Percentiles rank a stretch among this genome's conserved stretches.
These are phyloP conservation scores for Xerocomellus amylosporus DNA, from an alignment of 768 basidiomycete species.

Conservation along the genomic window DNA sequence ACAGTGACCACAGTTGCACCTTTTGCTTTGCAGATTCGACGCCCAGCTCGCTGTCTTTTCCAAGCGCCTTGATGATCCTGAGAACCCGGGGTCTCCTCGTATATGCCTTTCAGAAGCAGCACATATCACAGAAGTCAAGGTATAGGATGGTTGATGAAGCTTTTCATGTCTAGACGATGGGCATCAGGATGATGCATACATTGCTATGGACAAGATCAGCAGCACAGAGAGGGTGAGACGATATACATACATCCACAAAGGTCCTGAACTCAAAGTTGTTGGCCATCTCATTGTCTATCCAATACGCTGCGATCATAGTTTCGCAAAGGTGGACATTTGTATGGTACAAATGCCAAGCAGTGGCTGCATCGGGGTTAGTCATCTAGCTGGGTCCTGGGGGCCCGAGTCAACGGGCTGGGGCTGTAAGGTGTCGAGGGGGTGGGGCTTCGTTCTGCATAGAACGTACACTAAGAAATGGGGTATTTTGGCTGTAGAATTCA, in stretches of 20 bases:
- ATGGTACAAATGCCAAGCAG: too few relatives aligned
- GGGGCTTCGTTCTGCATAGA: too few relatives aligned
- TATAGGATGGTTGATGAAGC: slow-evolving; percentile 89
- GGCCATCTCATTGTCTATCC: slow-evolving; percentile 84
- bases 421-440: too few relatives aligned
- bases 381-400: too few relatives aligned
- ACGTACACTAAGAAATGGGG: too few relatives aligned
- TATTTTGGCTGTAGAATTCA: too few relatives aligned
- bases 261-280: slow-evolving; percentile 76
- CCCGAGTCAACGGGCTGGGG: too few relatives aligned
- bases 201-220: slow-evolving; percentile 31
- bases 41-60: slow-evolving; percentile 85
- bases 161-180: slow-evolving; percentile 86
- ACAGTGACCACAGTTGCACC: slow-evolving; percentile 88
- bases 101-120: slow-evolving; percentile 75
- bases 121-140: slow-evolving; percentile 88
- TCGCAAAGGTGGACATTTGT: too few relatives aligned
- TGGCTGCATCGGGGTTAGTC: too few relatives aligned
- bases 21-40: slow-evolving; percentile 83
- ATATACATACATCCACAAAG: slow-evolving; percentile 68
- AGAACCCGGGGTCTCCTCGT: slow-evolving; percentile 78
- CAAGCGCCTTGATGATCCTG: slow-evolving; percentile 81
- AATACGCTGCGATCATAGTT: slow-evolving; percentile 80
- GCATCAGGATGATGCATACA: slow-evolving; percentile 68
- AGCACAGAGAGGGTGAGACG: neutral